phyloP scores from a whole-genome alignment of 1,139 yeast genomes.

The Geotrichum restrictum region DNA sequence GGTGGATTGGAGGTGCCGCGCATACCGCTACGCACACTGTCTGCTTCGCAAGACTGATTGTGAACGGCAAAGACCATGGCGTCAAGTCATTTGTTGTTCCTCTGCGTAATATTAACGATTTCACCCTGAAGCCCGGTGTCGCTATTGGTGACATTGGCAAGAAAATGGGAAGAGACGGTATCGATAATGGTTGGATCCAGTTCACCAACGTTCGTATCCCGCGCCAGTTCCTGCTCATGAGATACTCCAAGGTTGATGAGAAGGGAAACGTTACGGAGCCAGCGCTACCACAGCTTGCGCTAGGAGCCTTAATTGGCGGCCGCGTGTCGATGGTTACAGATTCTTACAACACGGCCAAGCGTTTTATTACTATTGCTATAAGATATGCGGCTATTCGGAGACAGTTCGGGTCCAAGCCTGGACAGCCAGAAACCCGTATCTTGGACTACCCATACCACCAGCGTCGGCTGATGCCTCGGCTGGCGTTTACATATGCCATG shows the following conservation, averaged over 20 bases:
- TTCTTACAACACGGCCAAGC: slow-evolving; percentile 70
- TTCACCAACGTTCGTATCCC: slow-evolving; percentile 77
- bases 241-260: slow-evolving; percentile 63
- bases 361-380: slow-evolving; percentile 74
- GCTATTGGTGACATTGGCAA: slow-evolving; percentile 86
- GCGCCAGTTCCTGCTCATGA: slow-evolving; percentile 71
- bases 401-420: slow-evolving; percentile 57
- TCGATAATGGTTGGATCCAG: slow-evolving; percentile 92
- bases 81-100: slow-evolving; percentile 88
- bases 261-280: slow-evolving; percentile 62
- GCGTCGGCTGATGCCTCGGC: slow-evolving; percentile 71
- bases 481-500: slow-evolving; percentile 73
- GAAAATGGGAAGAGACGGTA: slow-evolving; percentile 76
- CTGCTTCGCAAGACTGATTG: slow-evolving; percentile 74
- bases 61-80: slow-evolving; percentile 77
- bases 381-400: slow-evolving; percentile 85
- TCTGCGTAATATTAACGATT: slow-evolving; percentile 61
- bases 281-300: slow-evolving; percentile 79
- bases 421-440: slow-evolving; percentile 41
- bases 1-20: slow-evolving; percentile 99
- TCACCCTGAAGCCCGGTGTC: slow-evolving; percentile 70
- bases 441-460: slow-evolving; percentile 83
- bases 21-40: slow-evolving; percentile 85
- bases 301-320: slow-evolving; percentile 79
- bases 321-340: slow-evolving; percentile 84